Evolutionary conservation across 2,329 filamentous ascomycete species (phyloP).

Genomic region (Cladosporium austrohemisphaericum): DNA sequence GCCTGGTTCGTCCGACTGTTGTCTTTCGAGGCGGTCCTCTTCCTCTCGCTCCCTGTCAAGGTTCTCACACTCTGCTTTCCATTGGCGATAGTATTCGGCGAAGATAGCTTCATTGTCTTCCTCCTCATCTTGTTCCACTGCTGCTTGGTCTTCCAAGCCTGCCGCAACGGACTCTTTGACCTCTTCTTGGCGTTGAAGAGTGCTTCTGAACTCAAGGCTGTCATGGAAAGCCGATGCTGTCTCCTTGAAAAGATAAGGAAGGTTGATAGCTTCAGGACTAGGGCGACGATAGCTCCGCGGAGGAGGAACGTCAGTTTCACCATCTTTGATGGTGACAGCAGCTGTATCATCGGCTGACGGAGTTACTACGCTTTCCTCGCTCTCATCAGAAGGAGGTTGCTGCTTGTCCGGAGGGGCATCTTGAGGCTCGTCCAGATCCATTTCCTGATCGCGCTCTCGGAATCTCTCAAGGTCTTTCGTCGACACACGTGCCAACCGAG

Average conservation of each 20-base stretch:
- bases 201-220: slow-evolving; percentile 36
- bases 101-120: slow-evolving; percentile 31
- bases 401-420: slow-evolving; percentile 6
- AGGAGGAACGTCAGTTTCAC: slow-evolving; percentile 20
- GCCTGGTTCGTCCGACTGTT: slow-evolving; percentile 32
- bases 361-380: slow-evolving; percentile 31
- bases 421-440: slow-evolving; percentile 26
- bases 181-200: slow-evolving; percentile 32
- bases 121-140: slow-evolving; percentile 31
- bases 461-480: slow-evolving; percentile 27
- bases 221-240: slow-evolving; percentile 38
- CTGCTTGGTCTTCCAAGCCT: slow-evolving; percentile 24
- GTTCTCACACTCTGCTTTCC: slow-evolving; percentile 39
- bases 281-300: slow-evolving; percentile 28
- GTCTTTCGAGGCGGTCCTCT: slow-evolving; percentile 35
- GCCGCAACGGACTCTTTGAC: slow-evolving; percentile 35
- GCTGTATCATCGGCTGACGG: slow-evolving; percentile 30
- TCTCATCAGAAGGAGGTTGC: slow-evolving; percentile 26
- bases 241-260: slow-evolving; percentile 44
- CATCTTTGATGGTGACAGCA: slow-evolving; percentile 24
- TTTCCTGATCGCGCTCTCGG: slow-evolving; percentile 24
- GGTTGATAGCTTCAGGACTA: slow-evolving; percentile 39
- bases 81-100: slow-evolving; percentile 37
- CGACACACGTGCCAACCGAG: slow-evolving; percentile 38
- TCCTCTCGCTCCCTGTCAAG: slow-evolving; percentile 41